Conservation (phyloP, 352 stramenopile species). For the Phytopythium aichiense region DNA sequence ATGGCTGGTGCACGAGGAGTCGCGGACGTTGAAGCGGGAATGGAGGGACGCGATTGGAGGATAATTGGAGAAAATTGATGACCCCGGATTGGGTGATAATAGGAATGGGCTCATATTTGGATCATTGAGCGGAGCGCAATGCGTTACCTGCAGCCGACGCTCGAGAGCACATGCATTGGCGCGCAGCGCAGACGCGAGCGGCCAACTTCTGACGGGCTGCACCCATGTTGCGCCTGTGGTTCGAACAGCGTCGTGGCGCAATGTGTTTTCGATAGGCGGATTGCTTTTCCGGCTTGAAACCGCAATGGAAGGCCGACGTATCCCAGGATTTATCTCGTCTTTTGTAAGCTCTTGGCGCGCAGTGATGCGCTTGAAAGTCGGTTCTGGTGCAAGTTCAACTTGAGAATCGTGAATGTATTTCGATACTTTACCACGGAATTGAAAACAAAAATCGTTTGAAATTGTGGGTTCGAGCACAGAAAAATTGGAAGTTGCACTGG, state of each 20-base stretch:
- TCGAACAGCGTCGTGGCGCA: too few species aligned
- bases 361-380: background rate
- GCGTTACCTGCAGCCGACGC: too few species aligned
- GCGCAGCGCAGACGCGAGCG: too few species aligned
- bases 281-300: too few species aligned
- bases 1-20: background rate
- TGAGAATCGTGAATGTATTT: background rate
- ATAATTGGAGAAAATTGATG: background rate
- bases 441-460: background rate
- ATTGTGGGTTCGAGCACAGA: background rate
- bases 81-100: background rate
- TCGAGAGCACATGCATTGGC: too few species aligned
- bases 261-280: too few species aligned
- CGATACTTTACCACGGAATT: background rate
- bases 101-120: background rate
- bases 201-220: background rate
- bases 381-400: slow-evolving; percentile 3
- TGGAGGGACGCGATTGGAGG: background rate
- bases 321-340: too few species aligned
- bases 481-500: background rate
- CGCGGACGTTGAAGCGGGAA: background rate
- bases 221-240: background rate
- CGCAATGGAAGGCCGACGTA: too few species aligned
- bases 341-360: too few species aligned
- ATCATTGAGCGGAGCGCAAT: too few species aligned